Base-by-base conservation (phyloP, 179 eudicot genomes). In the Heliamphora pulchella region DNA sequence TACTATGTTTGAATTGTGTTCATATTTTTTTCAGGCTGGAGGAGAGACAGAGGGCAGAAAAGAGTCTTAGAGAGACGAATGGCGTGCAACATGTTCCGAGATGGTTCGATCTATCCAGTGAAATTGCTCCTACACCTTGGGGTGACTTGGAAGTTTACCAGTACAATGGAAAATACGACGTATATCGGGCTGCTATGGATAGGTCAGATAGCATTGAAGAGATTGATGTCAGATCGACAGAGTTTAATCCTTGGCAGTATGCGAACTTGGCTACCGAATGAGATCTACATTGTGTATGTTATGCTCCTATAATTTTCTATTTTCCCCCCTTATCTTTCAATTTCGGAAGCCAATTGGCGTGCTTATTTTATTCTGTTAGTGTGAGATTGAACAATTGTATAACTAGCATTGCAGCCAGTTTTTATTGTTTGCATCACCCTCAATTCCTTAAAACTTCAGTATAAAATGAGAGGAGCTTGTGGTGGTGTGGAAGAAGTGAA, bases 21-120 rank as follows among this genome's bases (percentile, higher is more conserved):
- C 47, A 50, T 14, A 9, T 41, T 9, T 79, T 31, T 13, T 57
- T 62, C 83, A 91, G 96, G 14, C 79, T 91, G 85, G 96, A 91
- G 87, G 91, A 91, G 87, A 89, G 83, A 78, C 96, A 91, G 80
- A 89, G 96, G 81, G 88, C 91, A 77, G 96, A 91, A 80, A 91
- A 89, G 88, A 86, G 84, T 82, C 84, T 15, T 44, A 79, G 93
- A 59, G 96, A 91, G 71, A 84, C 87, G 0, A 89, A 90, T 73
- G 90, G 88, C 58, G 86, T 90, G 9, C 74, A 84, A 67, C 90
- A 90, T 77, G 74, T 80, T 15, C 93, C 96, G 6, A 89, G 83
- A 83, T 91, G 96, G 93, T 91, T 91, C 41, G 87, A 89, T 46
- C 75, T 2, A 73, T 80, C 88, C 0, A 86, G 82, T 54, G 93